Percentiles rank a stretch among this genome's conserved stretches.
Conservation (phyloP, 345 rosid genomes). For the Gossypium ekmanianum region DNA sequence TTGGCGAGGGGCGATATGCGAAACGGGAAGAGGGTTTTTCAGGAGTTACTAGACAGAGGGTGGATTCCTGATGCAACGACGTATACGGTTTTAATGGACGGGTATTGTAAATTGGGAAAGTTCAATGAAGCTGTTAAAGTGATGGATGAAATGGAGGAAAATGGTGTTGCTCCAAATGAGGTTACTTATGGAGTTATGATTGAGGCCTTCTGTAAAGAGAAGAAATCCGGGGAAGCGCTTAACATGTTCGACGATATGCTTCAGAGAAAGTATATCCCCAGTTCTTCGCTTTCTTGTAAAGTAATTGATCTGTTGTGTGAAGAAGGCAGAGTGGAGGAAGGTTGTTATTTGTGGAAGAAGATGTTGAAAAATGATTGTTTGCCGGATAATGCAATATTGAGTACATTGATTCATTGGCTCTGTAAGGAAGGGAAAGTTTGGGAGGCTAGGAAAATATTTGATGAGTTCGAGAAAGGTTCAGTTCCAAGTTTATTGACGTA, state of each 20-base stretch:
- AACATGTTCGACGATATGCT: slow-evolving; percentile 76
- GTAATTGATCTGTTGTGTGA: slow-evolving; percentile 68
- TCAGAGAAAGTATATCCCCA: slow-evolving; percentile 54
- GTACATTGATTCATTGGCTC: slow-evolving; percentile 85
- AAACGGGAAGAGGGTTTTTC: slow-evolving; percentile 54
- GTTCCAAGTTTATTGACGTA: slow-evolving; percentile 71
- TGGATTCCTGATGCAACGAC: slow-evolving; percentile 85
- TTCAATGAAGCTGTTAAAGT: slow-evolving; percentile 67
- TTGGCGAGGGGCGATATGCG: slow-evolving; percentile 67
- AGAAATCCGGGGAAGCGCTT: slow-evolving; percentile 62
- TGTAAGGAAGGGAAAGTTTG: slow-evolving; percentile 60
- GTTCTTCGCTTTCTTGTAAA: slow-evolving; percentile 67
- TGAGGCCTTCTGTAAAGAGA: slow-evolving; percentile 60
- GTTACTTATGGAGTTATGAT: slow-evolving; percentile 87
- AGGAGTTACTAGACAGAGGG: slow-evolving; percentile 63
- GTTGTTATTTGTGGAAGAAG: slow-evolving; percentile 67
- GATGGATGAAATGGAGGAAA: slow-evolving; percentile 87
- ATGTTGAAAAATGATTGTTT: slow-evolving; percentile 64
- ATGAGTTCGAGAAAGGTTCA: slow-evolving; percentile 69
- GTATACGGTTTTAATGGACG: slow-evolving; percentile 69
- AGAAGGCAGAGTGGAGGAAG: slow-evolving; percentile 67
- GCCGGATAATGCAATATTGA: slow-evolving; percentile 70
- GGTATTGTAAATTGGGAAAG: slow-evolving; percentile 61
- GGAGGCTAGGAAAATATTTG: slow-evolving; percentile 75
- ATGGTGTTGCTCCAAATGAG: slow-evolving; percentile 69